These are phyloP conservation scores for Diplodia corticola DNA, from an alignment of 2,329 filamentous ascomycete species.

Conservation along the genomic window DNA sequence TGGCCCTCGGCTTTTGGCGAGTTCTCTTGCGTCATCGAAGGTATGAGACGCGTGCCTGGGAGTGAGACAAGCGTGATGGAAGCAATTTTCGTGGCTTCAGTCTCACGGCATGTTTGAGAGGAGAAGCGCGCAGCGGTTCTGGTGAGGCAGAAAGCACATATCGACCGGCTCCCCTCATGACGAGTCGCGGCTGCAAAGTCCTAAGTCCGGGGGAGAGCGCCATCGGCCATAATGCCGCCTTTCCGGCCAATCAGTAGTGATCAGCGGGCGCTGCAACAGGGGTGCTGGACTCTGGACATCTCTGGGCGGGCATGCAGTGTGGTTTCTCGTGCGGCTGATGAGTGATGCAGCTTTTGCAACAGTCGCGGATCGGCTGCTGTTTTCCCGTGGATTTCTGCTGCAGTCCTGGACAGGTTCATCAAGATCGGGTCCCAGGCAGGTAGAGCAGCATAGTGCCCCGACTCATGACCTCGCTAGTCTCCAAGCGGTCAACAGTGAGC, in stretches of 20 bases:
- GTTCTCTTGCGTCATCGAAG: not conserved
- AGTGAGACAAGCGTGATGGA: not conserved
- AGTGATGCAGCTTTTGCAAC: too few species aligned
- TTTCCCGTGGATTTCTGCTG: too few species aligned
- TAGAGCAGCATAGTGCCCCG: too few species aligned
- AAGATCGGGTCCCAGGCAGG: too few species aligned
- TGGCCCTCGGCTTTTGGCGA: not conserved
- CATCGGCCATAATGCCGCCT: not conserved
- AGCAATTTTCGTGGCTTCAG: not conserved
- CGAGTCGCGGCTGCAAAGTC: conserved; percentile 4
- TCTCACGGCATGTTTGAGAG: not conserved
- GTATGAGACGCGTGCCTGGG: too few species aligned
- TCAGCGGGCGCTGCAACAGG: not conserved
- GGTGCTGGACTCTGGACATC: not conserved
- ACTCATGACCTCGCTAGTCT: too few species aligned
- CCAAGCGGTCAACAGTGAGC: too few species aligned
- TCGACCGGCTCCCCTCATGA: conserved; percentile 10
- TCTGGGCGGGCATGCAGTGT: not conserved
- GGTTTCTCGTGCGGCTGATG: too few species aligned
- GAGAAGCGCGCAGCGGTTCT: not conserved
- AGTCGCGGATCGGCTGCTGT: too few species aligned
- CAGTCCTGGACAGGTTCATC: too few species aligned
- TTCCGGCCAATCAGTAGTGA: not conserved
- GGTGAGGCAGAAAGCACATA: conserved; percentile 5
- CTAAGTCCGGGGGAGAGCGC: not conserved